Evolutionary conservation across 106 monocot species (phyloP).

Genomic region (Chionographis japonica): DNA sequence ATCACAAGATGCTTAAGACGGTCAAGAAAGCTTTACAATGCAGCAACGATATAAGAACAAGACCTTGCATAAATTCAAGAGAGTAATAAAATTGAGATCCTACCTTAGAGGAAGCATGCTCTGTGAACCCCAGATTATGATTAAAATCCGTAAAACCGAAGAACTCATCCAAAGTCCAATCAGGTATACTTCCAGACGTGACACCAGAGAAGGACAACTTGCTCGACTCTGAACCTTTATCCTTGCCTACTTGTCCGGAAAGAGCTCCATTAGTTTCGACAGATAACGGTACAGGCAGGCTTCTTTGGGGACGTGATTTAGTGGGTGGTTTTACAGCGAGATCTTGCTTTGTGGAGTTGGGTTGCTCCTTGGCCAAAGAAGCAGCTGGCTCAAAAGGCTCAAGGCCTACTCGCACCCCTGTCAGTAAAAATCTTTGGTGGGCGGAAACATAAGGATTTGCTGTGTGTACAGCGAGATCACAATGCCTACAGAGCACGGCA

Average conservation of each 20-base stretch:
- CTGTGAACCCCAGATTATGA: slow-evolving; percentile 50
- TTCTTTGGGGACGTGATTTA: neutral
- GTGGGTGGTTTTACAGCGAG: neutral
- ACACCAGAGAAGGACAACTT: slow-evolving; percentile 27
- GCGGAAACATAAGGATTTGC: slow-evolving; percentile 58
- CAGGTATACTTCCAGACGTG: slow-evolving; percentile 22
- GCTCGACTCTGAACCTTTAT: neutral
- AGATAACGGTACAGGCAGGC: neutral
- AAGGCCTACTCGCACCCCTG: slow-evolving; percentile 77
- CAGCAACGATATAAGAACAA: too few relatives aligned
- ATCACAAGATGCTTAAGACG: too few relatives aligned
- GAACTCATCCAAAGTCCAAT: slow-evolving; percentile 74
- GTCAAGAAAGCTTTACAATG: too few relatives aligned
- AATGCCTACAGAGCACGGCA: slow-evolving; percentile 76
- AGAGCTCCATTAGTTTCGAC: slow-evolving; percentile 4
- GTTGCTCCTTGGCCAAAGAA: slow-evolving; percentile 23
- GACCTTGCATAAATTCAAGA: too few relatives aligned
- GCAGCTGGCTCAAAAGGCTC: slow-evolving; percentile 33
- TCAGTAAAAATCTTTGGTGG: slow-evolving; percentile 77
- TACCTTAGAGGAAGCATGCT: slow-evolving; percentile 80
- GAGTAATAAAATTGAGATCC: neutral
- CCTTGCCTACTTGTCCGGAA: slow-evolving; percentile 10
- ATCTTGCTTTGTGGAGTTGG: neutral
- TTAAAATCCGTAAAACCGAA: slow-evolving; percentile 51
- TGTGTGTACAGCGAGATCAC: slow-evolving; percentile 76